Evolutionary conservation across 2,329 filamentous ascomycete genomes (phyloP).

Genomic region (Cryoendolithus antarcticus): DNA sequence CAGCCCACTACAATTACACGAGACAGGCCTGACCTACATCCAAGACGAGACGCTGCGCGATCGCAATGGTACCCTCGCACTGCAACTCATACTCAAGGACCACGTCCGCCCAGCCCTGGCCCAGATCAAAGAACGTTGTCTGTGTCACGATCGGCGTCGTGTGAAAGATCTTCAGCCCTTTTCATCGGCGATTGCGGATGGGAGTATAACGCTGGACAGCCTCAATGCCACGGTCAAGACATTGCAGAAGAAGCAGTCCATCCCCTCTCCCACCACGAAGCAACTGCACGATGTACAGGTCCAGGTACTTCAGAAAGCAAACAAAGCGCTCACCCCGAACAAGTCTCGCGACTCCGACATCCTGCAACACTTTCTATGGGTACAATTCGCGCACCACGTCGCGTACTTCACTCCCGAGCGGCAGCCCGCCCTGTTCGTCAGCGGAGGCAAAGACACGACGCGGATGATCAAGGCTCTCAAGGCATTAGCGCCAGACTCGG

Average conservation of each 20-base stretch:
- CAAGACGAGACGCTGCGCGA: too few relatives aligned
- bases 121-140: too few relatives aligned
- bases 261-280: slow-evolving; percentile 10
- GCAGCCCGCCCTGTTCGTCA: slow-evolving; percentile 19
- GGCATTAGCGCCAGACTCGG: slow-evolving; percentile 6
- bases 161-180: slow-evolving; percentile 18
- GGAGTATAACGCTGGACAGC: slow-evolving; percentile 14
- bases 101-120: too few relatives aligned
- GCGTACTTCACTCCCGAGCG: neutral
- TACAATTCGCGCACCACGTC: slow-evolving; percentile 14
- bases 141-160: slow-evolving; percentile 8
- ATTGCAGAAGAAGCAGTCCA: slow-evolving; percentile 14
- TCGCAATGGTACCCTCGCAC: too few relatives aligned
- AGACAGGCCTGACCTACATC: too few relatives aligned
- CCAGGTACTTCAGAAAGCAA: slow-evolving; percentile 12
- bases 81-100: too few relatives aligned
- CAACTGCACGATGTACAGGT: slow-evolving; percentile 11
- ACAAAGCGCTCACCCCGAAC: neutral
- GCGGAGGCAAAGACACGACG: slow-evolving; percentile 24
- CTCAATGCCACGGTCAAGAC: slow-evolving; percentile 14
- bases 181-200: slow-evolving; percentile 11
- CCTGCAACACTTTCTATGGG: slow-evolving; percentile 23
- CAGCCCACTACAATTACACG: too few relatives aligned
- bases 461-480: slow-evolving; percentile 22
- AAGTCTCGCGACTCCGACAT: slow-evolving; percentile 16